Percentiles rank a stretch among this genome's conserved stretches.
Conservation (phyloP, 2,329 filamentous ascomycete species). For the Talaromyces atroroseus region DNA sequence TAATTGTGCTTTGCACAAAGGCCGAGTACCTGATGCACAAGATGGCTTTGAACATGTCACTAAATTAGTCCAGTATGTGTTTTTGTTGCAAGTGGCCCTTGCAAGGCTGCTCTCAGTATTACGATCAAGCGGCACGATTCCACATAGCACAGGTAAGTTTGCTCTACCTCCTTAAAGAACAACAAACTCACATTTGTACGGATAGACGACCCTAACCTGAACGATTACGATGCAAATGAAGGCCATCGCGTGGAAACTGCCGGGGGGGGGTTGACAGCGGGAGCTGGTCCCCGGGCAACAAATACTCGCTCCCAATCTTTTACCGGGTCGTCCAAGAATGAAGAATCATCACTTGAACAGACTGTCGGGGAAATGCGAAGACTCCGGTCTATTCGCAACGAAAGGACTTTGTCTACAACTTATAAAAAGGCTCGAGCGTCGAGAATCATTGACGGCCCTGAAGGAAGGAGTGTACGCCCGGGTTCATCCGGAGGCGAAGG, state of each 20-base stretch:
- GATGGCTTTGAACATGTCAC: constrained; percentile 69
- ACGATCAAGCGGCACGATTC: constrained; percentile 72
- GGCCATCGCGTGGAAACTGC: constrained; percentile 45
- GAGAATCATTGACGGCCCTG: constrained; percentile 83
- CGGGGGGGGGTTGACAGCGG: not conserved
- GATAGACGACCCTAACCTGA: constrained; percentile 62
- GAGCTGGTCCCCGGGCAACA: not conserved
- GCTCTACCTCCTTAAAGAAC: not conserved
- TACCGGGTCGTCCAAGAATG: constrained; percentile 56
- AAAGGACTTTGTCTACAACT: constrained; percentile 89
- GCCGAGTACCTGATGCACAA: constrained; percentile 52
- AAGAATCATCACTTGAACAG: constrained; percentile 76
- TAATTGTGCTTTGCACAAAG: constrained; percentile 51
- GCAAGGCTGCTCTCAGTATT: constrained; percentile 84
- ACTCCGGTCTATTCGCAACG: constrained; percentile 84
- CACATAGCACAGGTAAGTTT: constrained; percentile 57
- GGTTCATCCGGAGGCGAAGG: constrained; percentile 63
- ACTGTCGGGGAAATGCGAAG: constrained; percentile 92
- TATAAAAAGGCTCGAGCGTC: constrained; percentile 87
- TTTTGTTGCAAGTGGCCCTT: constrained; percentile 83
- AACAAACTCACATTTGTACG: constrained; percentile 3
- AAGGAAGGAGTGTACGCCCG: constrained; percentile 61
- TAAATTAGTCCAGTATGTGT: constrained; percentile 90
- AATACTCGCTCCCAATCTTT: constrained; percentile 66
- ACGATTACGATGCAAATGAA: constrained; percentile 61